These are phyloP conservation scores for Herpetomonas tarakana DNA, from an alignment of 208 protist genomes.

Conservation along the genomic window DNA sequence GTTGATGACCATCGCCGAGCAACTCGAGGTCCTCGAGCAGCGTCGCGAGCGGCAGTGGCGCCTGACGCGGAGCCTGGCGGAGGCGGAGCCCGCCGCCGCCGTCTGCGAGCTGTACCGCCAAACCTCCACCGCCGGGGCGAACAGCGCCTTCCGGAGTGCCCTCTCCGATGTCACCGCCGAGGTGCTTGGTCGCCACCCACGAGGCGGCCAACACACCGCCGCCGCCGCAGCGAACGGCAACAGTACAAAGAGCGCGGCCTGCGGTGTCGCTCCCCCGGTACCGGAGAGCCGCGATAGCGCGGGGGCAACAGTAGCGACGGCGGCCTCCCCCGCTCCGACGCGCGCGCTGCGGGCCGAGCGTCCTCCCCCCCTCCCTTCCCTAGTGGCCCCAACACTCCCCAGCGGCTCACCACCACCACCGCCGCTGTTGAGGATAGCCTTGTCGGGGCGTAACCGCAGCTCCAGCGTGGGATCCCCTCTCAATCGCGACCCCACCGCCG, in stretches of 20 bases:
- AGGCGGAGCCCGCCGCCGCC: background rate
- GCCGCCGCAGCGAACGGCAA: no score
- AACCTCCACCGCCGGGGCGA: background rate
- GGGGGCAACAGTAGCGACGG: no score
- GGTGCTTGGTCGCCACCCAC: conserved; percentile 4
- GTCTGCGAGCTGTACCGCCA: conserved; percentile 1
- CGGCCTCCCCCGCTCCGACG: no score
- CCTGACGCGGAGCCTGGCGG: conserved; percentile 13
- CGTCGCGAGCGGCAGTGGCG: conserved; percentile 44
- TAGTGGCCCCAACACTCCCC: no score
- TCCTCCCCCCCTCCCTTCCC: no score
- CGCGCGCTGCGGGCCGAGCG: no score
- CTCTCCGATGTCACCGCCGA: conserved; percentile 24
- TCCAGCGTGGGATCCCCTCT: background rate
- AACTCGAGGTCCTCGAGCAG: conserved; percentile 39
- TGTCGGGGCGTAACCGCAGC: background rate
- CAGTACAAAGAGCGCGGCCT: no score
- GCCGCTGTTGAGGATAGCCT: no score
- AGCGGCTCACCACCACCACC: no score
- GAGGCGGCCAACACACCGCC: no score
- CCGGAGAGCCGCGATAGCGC: no score
- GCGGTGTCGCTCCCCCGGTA: no score
- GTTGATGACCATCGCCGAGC: conserved; percentile 32
- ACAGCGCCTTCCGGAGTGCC: conserved; percentile 5
- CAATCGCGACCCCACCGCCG: background rate